Percentiles rank a stretch among this genome's conserved stretches.
Evolutionary conservation across 257 asterid genomes (phyloP).

Genomic region (Cordia subcordata): DNA sequence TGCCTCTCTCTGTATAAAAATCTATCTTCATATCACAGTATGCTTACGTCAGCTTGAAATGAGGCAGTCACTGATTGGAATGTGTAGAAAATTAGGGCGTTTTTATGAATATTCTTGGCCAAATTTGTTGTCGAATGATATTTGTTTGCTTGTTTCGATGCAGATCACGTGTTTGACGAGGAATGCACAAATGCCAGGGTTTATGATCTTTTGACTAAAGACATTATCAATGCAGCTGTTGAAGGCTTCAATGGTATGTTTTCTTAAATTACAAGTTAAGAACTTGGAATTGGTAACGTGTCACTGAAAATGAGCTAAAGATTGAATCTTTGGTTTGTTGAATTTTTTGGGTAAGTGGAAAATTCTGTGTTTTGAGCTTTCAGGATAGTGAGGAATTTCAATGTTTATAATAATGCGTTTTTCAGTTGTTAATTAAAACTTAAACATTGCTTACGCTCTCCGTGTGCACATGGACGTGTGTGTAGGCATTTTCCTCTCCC

Average conservation of each 20-base stretch:
- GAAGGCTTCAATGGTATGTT: constrained; percentile 82
- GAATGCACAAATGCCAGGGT: constrained; percentile 63
- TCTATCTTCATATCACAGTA: neutral
- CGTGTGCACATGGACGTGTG: too few species aligned
- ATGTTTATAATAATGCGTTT: too few species aligned
- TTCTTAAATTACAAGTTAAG: too few species aligned
- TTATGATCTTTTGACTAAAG: constrained; percentile 74
- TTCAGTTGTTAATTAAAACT: too few species aligned
- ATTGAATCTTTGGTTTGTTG: neutral
- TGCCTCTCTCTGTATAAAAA: neutral
- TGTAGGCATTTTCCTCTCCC: too few species aligned
- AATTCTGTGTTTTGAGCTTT: neutral
- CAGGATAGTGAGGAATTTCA: neutral
- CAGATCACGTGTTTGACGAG: constrained; percentile 91
- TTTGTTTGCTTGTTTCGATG: constrained; percentile 5
- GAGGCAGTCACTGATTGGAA: neutral
- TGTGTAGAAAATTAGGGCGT: too few species aligned
- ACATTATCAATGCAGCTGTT: constrained; percentile 67
- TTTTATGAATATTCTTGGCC: neutral
- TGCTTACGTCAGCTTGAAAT: neutral
- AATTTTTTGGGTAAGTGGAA: neutral
- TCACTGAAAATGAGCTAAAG: neutral
- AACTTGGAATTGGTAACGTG: neutral
- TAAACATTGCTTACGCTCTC: too few species aligned
- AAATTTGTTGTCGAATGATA: neutral